Evolutionary conservation across 495 filamentous ascomycete genomes (phyloP).

Genomic region (Oidiodendron maius): DNA sequence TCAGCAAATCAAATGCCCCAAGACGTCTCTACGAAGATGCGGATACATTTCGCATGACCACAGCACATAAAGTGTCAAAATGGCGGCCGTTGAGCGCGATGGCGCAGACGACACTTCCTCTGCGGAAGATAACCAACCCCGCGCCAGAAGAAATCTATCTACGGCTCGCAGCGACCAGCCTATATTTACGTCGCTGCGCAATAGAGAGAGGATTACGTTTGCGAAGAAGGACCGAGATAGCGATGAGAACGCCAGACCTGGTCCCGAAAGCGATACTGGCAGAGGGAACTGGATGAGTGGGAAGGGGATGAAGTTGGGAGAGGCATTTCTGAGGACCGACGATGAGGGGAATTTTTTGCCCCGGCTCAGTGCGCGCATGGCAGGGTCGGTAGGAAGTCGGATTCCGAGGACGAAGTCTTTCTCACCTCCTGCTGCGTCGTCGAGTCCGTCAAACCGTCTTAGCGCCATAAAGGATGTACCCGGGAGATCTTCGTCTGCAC

Average conservation of each 20-base stretch:
- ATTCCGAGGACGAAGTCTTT: conserved; percentile 11
- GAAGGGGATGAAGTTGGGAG: conserved; percentile 10
- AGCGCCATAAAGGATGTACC: neutral
- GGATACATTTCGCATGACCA: neutral
- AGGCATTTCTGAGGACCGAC: conserved; percentile 14
- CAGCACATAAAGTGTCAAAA: neutral
- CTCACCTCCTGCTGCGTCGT: neutral
- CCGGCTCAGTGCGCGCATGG: neutral
- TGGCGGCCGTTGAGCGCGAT: conserved; percentile 15
- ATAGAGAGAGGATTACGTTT: neutral
- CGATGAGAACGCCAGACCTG: neutral
- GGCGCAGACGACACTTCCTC: conserved; percentile 3
- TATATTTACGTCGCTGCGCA: neutral
- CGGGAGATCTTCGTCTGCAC: neutral
- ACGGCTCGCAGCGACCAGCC: neutral
- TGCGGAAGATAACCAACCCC: neutral
- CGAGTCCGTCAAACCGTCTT: conserved; percentile 8
- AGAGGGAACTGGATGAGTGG: conserved; percentile 5
- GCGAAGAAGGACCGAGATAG: neutral
- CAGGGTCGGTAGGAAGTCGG: conserved; percentile 8
- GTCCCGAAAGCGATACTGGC: too few relatives aligned
- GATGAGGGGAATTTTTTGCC: conserved; percentile 8
- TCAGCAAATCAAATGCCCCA: neutral
- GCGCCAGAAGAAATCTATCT: neutral
- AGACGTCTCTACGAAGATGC: conserved; percentile 1